phyloP scores from a whole-genome alignment of 352 stramenopile species.

The Phytophthora kernoviae region DNA sequence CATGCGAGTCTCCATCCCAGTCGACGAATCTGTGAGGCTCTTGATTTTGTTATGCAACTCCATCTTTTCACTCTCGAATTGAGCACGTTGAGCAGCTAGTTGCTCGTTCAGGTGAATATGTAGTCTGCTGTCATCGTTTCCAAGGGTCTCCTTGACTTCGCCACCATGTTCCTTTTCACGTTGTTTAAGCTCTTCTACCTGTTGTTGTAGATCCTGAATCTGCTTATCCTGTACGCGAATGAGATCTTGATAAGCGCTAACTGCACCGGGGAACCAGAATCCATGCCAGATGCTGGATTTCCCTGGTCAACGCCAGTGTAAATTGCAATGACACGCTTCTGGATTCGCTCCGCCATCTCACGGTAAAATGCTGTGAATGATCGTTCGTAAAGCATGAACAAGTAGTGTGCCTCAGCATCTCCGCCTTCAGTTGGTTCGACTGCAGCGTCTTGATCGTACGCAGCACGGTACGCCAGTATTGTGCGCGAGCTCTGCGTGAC shows the following conservation, averaged over 20 bases:
- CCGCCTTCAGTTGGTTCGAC: slow-evolving; percentile 5
- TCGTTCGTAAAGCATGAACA: slow-evolving; percentile 77
- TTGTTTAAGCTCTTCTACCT: slow-evolving; percentile 30
- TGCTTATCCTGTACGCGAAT: slow-evolving; percentile 85
- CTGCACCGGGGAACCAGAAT: slow-evolving; percentile 29
- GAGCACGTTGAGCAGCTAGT: slow-evolving; percentile 15
- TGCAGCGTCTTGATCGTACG: slow-evolving; percentile 33
- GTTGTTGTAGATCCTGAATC: slow-evolving; percentile 56
- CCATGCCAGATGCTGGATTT: slow-evolving; percentile 6
- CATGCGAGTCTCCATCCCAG: slow-evolving; percentile 45
- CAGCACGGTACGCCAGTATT: slow-evolving; percentile 40
- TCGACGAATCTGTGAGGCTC: slow-evolving; percentile 28
- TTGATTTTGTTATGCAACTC: slow-evolving; percentile 38
- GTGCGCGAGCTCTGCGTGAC: slow-evolving; percentile 44
- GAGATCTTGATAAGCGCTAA: slow-evolving; percentile 74
- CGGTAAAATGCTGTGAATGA: slow-evolving; percentile 54
- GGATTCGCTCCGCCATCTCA: slow-evolving; percentile 58
- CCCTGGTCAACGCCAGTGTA: slow-evolving; percentile 51
- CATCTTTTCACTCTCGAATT: slow-evolving; percentile 41
- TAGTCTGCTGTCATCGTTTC: neutral
- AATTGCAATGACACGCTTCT: slow-evolving; percentile 67
- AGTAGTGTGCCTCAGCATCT: slow-evolving; percentile 39
- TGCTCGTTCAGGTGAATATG: slow-evolving; percentile 9
- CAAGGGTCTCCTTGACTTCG: neutral
- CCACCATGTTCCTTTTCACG: neutral